Evolutionary conservation across 352 stramenopile genomes (phyloP), one percentile per base, ranked within the genome.

Genomic region (Phytophthora nicotianae): DNA sequence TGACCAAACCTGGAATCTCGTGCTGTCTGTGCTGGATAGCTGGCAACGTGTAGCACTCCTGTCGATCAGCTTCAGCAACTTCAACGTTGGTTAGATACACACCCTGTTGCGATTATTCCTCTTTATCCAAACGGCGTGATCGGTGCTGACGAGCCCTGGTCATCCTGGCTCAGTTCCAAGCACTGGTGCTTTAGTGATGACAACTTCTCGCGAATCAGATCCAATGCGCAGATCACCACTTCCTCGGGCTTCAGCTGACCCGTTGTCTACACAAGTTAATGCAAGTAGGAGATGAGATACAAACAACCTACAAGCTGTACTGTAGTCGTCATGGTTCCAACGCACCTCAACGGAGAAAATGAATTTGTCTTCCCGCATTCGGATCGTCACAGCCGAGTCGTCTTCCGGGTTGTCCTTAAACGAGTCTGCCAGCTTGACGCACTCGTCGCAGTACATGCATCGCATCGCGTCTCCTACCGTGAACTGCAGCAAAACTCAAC

Each of bases 381-480:
- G 75, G 13, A 98, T 80, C 7, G 71, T 88, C 19, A 99, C 87
- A 57, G 96, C 96, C 29, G 97, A 87, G 71, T 98, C 93, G 71
- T 98, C 95, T 73, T 99, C 96, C 49, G 91, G 90, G 66, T 96
- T 90, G 60, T 97, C 94, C 58, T 98, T 98, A 77, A 97, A 98
- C 37, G 86, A 86, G 62, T 98, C 84, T 37, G 95, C 90, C 41
- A 97, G 69, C 65, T 97, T 92, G 40, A 98, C 89, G 56, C 97
- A 95, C 77, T 98, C 95, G 64, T 98, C 94, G 42, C 95, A 98
- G 74, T 97, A 98, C 58, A 98, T 98, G 60, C 91, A 96, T 59
- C 87, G 73, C 80, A 89, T 92, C 17, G 79, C 59, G 60, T 92
- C 82, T 57, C 64, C 69, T 57, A 83, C 60, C 21, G 72, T 90